Evolutionary conservation across 2,329 filamentous ascomycete species (phyloP), one percentile per base, ranked within the genome.

Genomic region (Daldinia sp.): DNA sequence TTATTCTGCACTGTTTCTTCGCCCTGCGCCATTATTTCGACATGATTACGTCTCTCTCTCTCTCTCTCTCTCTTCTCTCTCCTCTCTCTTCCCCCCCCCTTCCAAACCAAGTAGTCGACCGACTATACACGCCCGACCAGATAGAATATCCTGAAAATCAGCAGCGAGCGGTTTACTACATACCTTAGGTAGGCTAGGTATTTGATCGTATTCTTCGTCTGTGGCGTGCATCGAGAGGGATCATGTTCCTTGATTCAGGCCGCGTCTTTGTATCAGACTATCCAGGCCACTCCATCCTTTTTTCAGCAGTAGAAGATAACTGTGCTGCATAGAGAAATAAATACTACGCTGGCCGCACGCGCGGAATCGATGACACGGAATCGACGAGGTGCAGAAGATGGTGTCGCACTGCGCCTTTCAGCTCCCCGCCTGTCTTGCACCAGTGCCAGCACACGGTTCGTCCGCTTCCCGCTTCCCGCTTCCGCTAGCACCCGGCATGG

Each of bases 351-450:
- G n/a, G 27, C n/a, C n/a, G n/a, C n/a, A n/a, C 34, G 25, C 52
- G 53, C 51, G 19, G 15, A 58, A 51, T 45, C 62, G 47, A 53
- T 52, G 61, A n/a, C 52, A 56, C 51, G 19, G 15, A 58, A 51
- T 45, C 62, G 47, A 53, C 49, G 61, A 45, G 30, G 19, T 45
- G 45, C 61, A 64, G 54, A 45, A 15, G 21, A 51, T 19, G 59
- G 53, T 13, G 64, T 67, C 53, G 43, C 64, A 67, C 50, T 57
- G 58, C 54, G 13, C 63, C 63, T n/a, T 64, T 67, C 64, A 64
- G 64, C 64, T 67, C 61, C 61, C 37, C 54, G 58, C 61, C 34
- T 61, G 64, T 57, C 64, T 39, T 21, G 19, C 25, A 51, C 25
- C 49, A 25, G 10, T 19, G 23, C 35, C 34, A 58, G 29, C 60